Evolutionary conservation across 139 green algal genomes (phyloP).

Genomic region (Pleodorina starrii): DNA sequence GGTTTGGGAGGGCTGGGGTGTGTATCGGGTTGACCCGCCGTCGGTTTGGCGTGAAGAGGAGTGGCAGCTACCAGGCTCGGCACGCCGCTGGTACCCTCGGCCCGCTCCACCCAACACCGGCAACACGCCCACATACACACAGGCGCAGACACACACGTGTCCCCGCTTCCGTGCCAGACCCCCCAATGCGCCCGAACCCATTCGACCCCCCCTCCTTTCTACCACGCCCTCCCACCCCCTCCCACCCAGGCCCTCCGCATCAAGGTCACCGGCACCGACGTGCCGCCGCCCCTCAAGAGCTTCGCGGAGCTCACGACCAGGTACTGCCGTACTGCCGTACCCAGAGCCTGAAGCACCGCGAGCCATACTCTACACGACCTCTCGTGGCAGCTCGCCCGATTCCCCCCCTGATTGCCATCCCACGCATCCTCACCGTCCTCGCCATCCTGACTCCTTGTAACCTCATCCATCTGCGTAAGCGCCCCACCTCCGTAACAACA

Average conservation of each 20-base stretch:
- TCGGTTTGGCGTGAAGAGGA: too few relatives aligned
- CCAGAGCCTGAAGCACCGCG: too few relatives aligned
- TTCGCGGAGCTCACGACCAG: constrained; percentile 52
- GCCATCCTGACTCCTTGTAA: too few relatives aligned
- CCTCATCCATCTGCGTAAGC: too few relatives aligned
- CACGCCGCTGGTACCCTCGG: neutral
- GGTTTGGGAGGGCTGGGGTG: neutral
- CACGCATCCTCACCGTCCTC: too few relatives aligned
- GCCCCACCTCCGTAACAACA: too few relatives aligned
- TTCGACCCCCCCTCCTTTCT: neutral
- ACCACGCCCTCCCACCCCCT: neutral
- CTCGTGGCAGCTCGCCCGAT: too few relatives aligned
- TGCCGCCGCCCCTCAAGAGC: constrained; percentile 49
- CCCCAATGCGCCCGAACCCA: neutral
- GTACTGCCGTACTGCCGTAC: neutral
- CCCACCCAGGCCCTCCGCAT: constrained; percentile 23
- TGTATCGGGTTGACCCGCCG: neutral
- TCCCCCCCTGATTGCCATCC: too few relatives aligned
- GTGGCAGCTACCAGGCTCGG: neutral
- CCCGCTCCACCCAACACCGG: neutral
- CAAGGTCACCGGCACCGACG: constrained; percentile 41
- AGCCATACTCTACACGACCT: too few relatives aligned
- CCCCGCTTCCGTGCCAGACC: too few relatives aligned
- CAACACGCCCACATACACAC: neutral
- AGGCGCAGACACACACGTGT: neutral